Evolutionary conservation across 306 rosid genomes (phyloP).

Genomic region (Alnus glutinosa): DNA sequence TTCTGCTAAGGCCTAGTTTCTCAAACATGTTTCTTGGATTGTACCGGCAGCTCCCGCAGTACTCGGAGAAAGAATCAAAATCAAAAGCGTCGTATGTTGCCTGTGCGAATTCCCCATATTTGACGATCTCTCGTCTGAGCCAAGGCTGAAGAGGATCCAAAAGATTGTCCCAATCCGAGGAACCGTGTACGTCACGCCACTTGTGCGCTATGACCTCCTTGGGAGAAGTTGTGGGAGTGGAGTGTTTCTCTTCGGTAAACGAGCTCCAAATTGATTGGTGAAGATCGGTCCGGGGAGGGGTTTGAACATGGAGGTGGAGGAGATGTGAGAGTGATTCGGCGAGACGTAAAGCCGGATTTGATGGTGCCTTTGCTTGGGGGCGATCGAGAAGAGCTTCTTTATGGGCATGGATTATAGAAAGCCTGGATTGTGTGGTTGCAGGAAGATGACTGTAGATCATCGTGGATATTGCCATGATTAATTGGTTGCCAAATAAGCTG

Average conservation of each 20-base stretch:
- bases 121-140: conserved; percentile 61
- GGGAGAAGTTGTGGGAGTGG: conserved; percentile 59
- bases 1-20: too few species aligned
- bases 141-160: conserved; percentile 63
- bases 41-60: too few species aligned
- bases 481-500: too few species aligned
- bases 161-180: conserved; percentile 41
- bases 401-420: background rate
- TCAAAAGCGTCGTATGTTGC: too few species aligned
- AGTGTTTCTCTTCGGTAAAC: conserved; percentile 29
- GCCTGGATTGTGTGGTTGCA: conserved; percentile 29
- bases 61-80: too few species aligned
- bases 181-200: conserved; percentile 63
- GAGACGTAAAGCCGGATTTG: too few species aligned
- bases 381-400: too few species aligned
- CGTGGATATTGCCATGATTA: too few species aligned
- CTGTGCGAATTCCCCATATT: conserved; percentile 46
- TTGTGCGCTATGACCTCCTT: conserved; percentile 45
- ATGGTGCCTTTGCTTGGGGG: too few species aligned
- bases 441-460: background rate
- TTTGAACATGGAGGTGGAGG: conserved; percentile 46
- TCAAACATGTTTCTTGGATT: too few species aligned
- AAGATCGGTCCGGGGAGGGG: conserved; percentile 22
- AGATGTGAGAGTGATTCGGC: too few species aligned
- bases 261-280: conserved; percentile 14